Conservation (phyloP, 108 stramenopile genomes). For the Seminavis robusta region DNA sequence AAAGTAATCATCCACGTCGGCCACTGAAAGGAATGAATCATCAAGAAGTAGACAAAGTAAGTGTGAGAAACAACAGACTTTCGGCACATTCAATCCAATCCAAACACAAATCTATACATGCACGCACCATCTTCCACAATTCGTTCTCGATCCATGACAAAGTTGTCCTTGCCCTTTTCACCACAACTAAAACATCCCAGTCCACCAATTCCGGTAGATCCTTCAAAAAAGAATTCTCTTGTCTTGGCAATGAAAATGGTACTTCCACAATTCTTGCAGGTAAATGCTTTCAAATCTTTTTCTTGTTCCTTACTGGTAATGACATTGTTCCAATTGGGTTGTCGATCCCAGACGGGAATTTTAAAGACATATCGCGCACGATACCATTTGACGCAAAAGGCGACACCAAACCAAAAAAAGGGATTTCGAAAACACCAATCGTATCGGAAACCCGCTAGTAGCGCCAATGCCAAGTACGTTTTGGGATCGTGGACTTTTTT, state of each 20-base stretch:
- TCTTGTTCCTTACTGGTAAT: constrained; percentile 86
- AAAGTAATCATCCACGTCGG: constrained; percentile 73
- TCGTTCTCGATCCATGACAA: constrained; percentile 71
- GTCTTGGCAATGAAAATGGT: constrained; percentile 82
- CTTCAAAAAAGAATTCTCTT: constrained; percentile 84
- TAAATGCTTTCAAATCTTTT: constrained; percentile 75
- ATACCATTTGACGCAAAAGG: constrained; percentile 81
- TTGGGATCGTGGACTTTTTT: constrained; percentile 29
- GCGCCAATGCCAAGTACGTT: constrained; percentile 22
- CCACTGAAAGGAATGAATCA: too few relatives aligned
- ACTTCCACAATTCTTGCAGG: constrained; percentile 76
- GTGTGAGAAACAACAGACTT: too few relatives aligned
- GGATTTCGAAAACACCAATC: constrained; percentile 17
- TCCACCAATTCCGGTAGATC: constrained; percentile 57
- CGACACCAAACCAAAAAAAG: constrained; percentile 37
- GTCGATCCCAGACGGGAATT: constrained; percentile 85
- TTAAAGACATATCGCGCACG: constrained; percentile 79
- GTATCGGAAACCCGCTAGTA: constrained; percentile 13
- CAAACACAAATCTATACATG: neutral
- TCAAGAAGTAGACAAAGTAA: too few relatives aligned
- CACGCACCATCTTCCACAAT: constrained; percentile 51
- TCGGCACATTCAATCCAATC: too few relatives aligned
- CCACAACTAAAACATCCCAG: constrained; percentile 79
- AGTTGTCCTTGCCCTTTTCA: constrained; percentile 78
- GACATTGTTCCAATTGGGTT: constrained; percentile 88